phyloP scores from a whole-genome alignment of 1,139 yeast species.

The Debaryomyces sp. region DNA sequence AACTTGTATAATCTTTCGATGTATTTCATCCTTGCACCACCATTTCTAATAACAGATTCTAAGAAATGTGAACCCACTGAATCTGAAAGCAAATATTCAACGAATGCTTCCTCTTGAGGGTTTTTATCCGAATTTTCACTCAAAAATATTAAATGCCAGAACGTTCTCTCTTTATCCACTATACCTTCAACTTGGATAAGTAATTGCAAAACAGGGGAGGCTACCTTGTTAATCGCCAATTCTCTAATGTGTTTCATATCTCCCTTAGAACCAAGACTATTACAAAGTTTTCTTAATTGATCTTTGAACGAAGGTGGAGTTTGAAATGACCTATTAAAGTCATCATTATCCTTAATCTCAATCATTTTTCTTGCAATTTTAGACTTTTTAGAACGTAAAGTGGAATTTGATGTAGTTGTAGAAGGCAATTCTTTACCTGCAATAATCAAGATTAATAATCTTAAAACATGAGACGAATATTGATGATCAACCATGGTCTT shows the following conservation, averaged over 20 bases:
- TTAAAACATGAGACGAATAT: slow-evolving; percentile 86
- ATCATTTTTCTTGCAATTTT: slow-evolving; percentile 93
- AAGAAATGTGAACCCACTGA: slow-evolving; percentile 91
- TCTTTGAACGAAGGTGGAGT: slow-evolving; percentile 72
- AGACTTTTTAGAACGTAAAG: slow-evolving; percentile 82
- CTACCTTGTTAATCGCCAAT: slow-evolving; percentile 73
- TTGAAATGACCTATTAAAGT: slow-evolving; percentile 66
- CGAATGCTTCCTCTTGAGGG: slow-evolving; percentile 73
- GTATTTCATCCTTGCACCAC: slow-evolving; percentile 65
- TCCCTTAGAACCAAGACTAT: slow-evolving; percentile 39
- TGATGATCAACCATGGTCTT: slow-evolving; percentile 67
- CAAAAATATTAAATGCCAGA: slow-evolving; percentile 61
- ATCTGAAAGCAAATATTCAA: slow-evolving; percentile 82
- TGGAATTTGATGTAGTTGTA: slow-evolving; percentile 68
- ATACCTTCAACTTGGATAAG: slow-evolving; percentile 82
- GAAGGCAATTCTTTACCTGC: slow-evolving; percentile 85
- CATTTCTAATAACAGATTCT: slow-evolving; percentile 64
- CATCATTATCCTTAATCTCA: slow-evolving; percentile 77
- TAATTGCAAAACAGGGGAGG: slow-evolving; percentile 87
- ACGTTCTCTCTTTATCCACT: slow-evolving; percentile 66
- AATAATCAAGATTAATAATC: slow-evolving; percentile 69
- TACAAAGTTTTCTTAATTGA: slow-evolving; percentile 53
- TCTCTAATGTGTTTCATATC: slow-evolving; percentile 61
- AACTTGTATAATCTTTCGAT: slow-evolving; percentile 68
- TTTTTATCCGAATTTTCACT: slow-evolving; percentile 51